Base-by-base conservation (phyloP, 495 filamentous ascomycete genomes). In the Hypoxylon intermedium region DNA sequence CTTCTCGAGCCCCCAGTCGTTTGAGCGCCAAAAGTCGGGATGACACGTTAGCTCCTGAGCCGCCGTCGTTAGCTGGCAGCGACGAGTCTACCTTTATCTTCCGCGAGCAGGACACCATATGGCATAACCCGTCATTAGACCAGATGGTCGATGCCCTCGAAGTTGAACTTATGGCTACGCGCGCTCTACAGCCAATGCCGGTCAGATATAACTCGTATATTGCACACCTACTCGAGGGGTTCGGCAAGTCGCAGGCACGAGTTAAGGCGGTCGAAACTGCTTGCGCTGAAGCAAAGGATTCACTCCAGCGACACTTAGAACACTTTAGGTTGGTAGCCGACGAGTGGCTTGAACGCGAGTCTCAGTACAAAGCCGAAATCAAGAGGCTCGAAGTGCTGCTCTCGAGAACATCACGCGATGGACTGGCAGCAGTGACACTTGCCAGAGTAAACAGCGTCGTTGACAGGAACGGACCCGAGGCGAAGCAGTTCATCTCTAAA, bases 361-460 rank as follows among this genome's bases (percentile, higher is more conserved):
- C 58, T 6, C 67, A 69, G 30, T 83, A 79, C 66, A 79, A 74
- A 42, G 62, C 68, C 0, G 79, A 84, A 50, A 68, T 83, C 43
- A 81, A 80, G 58, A 69, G 75, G 6, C 70, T 84, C 4, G 81
- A 83, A 58, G 61, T 82, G 5, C 54, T 78, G 9, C 45, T 84
- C 30, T 75, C 75, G 0, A 76, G 68, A 28, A 73, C 75, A 9
- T 79, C 76, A 30, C 72, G 72, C 20, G 74, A 77, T 44, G 81
- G 81, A 11, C 65, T 83, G 41, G 78, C 76, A 38, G 71, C 70
- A 6, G 79, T 83, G 0, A 65, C 73, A 0, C 40, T 83, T 16
- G 75, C 78, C 1, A 69, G 81, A 16, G 70, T 75, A 1, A 74
- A 69, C 26, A 81, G 77, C 36, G 45, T 76, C 15, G 61, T 79